These are phyloP conservation scores for Phytophthora cactorum DNA, from an alignment of 352 stramenopile genomes.

Conservation along the genomic window DNA sequence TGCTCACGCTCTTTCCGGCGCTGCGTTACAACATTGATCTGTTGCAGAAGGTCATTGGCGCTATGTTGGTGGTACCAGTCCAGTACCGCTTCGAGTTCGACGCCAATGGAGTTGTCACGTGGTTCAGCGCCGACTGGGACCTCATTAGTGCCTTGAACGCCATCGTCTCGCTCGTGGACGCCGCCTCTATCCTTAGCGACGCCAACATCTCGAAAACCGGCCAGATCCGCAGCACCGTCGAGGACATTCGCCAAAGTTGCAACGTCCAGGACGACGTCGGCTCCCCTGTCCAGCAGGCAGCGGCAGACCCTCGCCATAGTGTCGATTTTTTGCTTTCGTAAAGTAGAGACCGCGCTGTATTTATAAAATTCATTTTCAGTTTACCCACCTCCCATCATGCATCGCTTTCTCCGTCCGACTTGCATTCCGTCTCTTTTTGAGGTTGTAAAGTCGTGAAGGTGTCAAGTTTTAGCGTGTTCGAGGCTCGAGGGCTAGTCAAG, in stretches of 20 bases:
- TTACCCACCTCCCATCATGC: conserved; percentile 7
- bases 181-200: conserved; percentile 44
- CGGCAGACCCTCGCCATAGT: conserved; percentile 35
- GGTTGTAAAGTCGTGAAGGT: conserved; percentile 16
- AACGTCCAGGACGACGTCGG: conserved; percentile 5
- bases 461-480: conserved; percentile 14
- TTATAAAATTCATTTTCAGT: conserved; percentile 25
- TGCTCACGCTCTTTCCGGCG: conserved; percentile 52
- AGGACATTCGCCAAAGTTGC: conserved; percentile 23
- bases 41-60: conserved; percentile 57
- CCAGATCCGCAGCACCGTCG: conserved; percentile 47
- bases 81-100: conserved; percentile 70
- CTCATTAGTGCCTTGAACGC: conserved; percentile 50
- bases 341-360: conserved; percentile 23
- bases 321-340: conserved; percentile 57
- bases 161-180: conserved; percentile 54
- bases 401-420: conserved; percentile 22
- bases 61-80: conserved; percentile 43
- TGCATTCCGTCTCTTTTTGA: conserved; percentile 29
- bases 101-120: conserved; percentile 42
- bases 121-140: conserved; percentile 68
- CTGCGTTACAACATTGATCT: conserved; percentile 47
- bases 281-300: conserved; percentile 2
- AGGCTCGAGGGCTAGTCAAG: conserved; percentile 19
- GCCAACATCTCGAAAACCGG: conserved; percentile 64